Conservation (phyloP, 2,329 filamentous ascomycete genomes). For the Aspergillus clavatus region DNA sequence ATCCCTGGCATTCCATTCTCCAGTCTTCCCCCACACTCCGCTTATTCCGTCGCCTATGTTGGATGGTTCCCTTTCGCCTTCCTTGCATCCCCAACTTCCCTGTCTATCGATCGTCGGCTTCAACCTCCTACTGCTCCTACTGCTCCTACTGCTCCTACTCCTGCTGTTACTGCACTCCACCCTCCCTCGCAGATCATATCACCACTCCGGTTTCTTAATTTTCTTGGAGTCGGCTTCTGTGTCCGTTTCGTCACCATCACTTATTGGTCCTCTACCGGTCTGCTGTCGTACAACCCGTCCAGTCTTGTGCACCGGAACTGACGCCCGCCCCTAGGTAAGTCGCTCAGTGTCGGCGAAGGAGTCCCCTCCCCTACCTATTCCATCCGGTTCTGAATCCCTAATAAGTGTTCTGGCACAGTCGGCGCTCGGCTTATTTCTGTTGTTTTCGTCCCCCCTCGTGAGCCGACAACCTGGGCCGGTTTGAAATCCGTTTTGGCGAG, state of each 20-base stretch:
- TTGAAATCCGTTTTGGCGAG: not conserved
- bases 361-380: not conserved
- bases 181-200: not conserved
- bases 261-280: too few species aligned
- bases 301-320: not conserved
- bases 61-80: constrained; percentile 6
- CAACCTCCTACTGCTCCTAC: constrained; percentile 5
- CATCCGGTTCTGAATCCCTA: not conserved
- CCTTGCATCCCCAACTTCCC: not conserved
- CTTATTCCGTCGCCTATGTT: constrained; percentile 23
- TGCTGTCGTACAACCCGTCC: not conserved
- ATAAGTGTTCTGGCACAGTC: not conserved
- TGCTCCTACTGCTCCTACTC: not conserved
- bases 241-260: too few species aligned
- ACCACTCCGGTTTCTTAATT: not conserved
- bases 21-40: constrained; percentile 38
- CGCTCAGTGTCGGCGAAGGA: not conserved
- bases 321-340: not conserved
- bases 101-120: too few species aligned
- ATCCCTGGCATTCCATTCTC: constrained; percentile 24
- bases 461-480: not conserved
- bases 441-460: not conserved
- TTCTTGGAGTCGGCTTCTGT: too few species aligned
- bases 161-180: not conserved
- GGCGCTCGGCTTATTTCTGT: not conserved